These are phyloP conservation scores for Kodamaea sagamina DNA, from an alignment of 805 yeast genomes.

Conservation along the genomic window DNA sequence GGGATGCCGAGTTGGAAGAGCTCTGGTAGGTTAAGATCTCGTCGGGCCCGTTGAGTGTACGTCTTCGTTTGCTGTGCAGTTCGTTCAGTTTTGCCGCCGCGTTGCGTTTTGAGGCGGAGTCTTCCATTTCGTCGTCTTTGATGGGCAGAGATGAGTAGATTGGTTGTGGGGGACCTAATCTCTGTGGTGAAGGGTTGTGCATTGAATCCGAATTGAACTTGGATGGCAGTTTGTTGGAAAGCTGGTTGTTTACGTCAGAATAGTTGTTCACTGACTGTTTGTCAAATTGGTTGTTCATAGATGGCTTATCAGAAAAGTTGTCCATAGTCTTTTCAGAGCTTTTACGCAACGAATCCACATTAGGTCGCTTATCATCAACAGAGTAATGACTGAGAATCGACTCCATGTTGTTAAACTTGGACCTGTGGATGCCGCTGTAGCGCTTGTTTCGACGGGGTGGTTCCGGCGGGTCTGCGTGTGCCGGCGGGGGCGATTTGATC, in stretches of 20 bases:
- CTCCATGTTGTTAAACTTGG: conserved; percentile 34
- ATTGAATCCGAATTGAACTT: no score
- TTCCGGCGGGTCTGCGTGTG: conserved; percentile 4
- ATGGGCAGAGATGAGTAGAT: conserved; percentile 1
- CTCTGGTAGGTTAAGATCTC: conserved; percentile 22
- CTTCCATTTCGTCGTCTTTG: conserved; percentile 4
- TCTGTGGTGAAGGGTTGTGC: conserved; percentile 2
- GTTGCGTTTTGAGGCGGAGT: neutral
- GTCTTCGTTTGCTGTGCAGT: conserved; percentile 30
- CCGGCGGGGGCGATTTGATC: conserved; percentile 18
- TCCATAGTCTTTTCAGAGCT: no score
- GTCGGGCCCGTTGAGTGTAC: conserved; percentile 46
- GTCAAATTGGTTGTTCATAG: no score
- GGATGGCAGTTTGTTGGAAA: neutral
- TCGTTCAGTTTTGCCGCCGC: neutral
- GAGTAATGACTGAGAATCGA: conserved; percentile 29
- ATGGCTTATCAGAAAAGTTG: no score
- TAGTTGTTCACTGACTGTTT: no score
- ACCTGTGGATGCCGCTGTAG: conserved; percentile 35
- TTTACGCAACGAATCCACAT: no score
- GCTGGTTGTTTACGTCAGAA: no score
- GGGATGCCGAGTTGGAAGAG: conserved; percentile 5
- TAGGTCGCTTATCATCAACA: no score
- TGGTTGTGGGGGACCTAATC: conserved; percentile 1
- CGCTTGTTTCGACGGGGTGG: conserved; percentile 21